These are phyloP conservation scores for Cicer arietinum DNA, from an alignment of 306 rosid genomes.

Conservation along the genomic window DNA sequence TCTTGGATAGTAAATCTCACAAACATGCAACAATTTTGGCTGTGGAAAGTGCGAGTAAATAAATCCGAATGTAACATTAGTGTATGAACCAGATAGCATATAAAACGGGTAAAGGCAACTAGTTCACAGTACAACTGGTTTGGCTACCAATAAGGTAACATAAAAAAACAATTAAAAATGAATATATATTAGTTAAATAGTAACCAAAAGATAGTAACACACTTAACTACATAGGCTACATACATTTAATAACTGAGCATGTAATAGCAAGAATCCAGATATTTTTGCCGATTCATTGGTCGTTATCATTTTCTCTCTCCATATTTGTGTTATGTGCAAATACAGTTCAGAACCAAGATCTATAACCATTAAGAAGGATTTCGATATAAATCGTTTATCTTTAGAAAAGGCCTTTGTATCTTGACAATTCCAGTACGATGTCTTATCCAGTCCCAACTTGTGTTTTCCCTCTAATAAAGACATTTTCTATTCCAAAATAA, in stretches of 20 bases:
- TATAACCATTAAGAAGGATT: conserved; percentile 5
- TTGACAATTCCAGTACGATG: conserved; percentile 2
- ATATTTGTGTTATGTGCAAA: not conserved
- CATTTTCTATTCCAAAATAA: conserved; percentile 20
- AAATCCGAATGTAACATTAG: conserved; percentile 1
- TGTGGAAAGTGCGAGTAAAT: conserved; percentile 8
- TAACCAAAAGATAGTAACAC: conserved; percentile 8
- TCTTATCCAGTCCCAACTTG: conserved; percentile 8
- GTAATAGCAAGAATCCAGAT: conserved; percentile 16
- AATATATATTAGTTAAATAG: not conserved
- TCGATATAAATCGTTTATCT: not conserved
- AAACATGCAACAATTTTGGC: conserved; percentile 26
- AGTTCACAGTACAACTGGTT: not conserved
- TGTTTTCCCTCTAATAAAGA: conserved; percentile 2
- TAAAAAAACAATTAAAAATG: not conserved
- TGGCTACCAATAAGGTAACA: conserved; percentile 6
- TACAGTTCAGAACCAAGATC: conserved; percentile 17
- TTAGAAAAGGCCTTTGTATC: not conserved
- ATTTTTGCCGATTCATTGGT: not conserved
- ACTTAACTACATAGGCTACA: not conserved
- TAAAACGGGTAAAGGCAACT: conserved; percentile 8
- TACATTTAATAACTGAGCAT: conserved; percentile 12
- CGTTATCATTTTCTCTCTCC: not conserved
- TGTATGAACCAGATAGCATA: not conserved
- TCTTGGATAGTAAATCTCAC: conserved; percentile 19